Conservation (phyloP, 1,284 basidiomycete genomes). For the Cryptococcus neoformans region DNA sequence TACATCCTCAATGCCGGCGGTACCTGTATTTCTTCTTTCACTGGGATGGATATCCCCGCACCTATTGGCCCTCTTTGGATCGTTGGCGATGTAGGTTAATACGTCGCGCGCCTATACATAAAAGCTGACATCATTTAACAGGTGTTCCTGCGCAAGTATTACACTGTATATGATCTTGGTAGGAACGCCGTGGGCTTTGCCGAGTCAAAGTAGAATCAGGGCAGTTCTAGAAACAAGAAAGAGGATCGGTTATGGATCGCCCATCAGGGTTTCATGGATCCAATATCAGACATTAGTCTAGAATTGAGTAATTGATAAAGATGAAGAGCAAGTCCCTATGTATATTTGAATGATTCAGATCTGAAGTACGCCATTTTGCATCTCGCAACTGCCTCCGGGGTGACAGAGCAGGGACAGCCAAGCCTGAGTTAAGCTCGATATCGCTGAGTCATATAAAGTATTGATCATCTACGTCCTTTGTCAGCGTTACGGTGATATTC, state of each 20-base stretch:
- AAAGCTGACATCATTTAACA: conserved; percentile 4
- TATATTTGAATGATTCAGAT: too few species aligned
- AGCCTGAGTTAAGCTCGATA: too few species aligned
- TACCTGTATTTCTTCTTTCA: conserved; percentile 93
- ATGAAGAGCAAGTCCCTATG: background rate
- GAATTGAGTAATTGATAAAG: background rate
- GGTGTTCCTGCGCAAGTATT: conserved; percentile 79
- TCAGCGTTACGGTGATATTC: too few species aligned
- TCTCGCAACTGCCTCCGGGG: too few species aligned
- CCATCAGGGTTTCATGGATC: too few species aligned
- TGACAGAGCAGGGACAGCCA: too few species aligned
- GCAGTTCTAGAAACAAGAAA: too few species aligned
- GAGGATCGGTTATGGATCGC: too few species aligned
- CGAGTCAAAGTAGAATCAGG: conserved; percentile 23
- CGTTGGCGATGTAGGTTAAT: conserved; percentile 61
- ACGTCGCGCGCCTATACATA: background rate
- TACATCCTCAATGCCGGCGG: conserved; percentile 87
- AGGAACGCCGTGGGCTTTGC: conserved; percentile 50
- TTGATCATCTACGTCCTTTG: too few species aligned
- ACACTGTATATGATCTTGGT: conserved; percentile 90
- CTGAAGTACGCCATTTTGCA: too few species aligned
- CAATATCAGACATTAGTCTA: too few species aligned
- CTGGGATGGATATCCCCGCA: conserved; percentile 84
- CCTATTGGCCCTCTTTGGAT: conserved; percentile 90
- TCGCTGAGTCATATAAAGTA: too few species aligned